Conservation (phyloP, 257 asterid genomes). For the Gynochthodes officinalis region DNA sequence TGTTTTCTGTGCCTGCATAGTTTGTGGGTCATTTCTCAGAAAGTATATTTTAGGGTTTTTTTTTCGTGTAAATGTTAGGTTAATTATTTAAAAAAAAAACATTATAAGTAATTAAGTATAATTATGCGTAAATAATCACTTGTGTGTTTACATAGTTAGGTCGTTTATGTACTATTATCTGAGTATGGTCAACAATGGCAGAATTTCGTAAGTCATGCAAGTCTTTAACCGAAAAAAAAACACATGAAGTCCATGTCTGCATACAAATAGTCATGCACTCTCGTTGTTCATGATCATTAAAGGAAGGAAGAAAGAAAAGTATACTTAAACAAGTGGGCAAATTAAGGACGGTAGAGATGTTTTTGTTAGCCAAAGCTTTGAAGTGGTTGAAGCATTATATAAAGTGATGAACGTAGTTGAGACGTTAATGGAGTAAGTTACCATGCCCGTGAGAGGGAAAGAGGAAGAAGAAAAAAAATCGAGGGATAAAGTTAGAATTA, state of each 20-base stretch:
- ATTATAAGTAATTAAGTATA: no score
- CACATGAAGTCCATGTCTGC: background rate
- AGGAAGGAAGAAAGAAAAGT: no score
- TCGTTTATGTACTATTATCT: no score
- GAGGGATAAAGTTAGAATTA: background rate
- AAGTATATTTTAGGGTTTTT: no score
- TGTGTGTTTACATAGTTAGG: no score
- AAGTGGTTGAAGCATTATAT: slow-evolving; percentile 44
- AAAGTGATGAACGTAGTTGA: slow-evolving; percentile 42
- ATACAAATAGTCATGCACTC: background rate
- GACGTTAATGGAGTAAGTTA: slow-evolving; percentile 29
- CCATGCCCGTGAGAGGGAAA: slow-evolving; percentile 39
- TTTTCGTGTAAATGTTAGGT: no score
- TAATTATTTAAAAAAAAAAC: no score
- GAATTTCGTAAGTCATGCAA: no score
- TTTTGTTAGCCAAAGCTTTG: slow-evolving; percentile 7
- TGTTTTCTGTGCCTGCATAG: no score
- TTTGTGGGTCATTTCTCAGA: no score
- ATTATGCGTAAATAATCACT: no score
- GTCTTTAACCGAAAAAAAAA: background rate
- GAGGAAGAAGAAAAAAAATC: background rate
- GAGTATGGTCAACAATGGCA: no score
- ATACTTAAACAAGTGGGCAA: background rate
- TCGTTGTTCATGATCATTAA: slow-evolving; percentile 23
- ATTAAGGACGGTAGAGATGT: background rate